phyloP scores from a whole-genome alignment of 2,329 filamentous ascomycete species.

The Zymoseptoria crescenta region DNA sequence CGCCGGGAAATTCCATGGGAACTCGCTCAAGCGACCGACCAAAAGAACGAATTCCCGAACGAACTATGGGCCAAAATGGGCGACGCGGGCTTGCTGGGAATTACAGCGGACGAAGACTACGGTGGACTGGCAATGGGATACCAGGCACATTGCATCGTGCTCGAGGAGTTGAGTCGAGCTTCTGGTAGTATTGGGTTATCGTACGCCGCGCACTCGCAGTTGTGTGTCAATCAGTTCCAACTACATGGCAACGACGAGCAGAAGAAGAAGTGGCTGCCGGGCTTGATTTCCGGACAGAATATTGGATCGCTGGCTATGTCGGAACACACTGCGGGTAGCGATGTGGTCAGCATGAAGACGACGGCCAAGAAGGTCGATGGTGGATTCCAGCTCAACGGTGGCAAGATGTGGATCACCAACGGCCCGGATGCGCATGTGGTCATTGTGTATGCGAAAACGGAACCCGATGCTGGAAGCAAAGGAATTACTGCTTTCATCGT shows the following conservation, averaged over 20 bases:
- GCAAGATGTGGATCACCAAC: slow-evolving; percentile 99
- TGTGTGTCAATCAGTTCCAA: slow-evolving; percentile 94
- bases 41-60: slow-evolving; percentile 76
- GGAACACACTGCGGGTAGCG: slow-evolving; percentile 80
- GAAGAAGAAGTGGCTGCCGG: slow-evolving; percentile 72
- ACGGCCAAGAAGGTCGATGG: slow-evolving; percentile 73
- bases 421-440: slow-evolving; percentile 86
- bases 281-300: slow-evolving; percentile 68
- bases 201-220: slow-evolving; percentile 90
- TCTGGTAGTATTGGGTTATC: slow-evolving; percentile 74
- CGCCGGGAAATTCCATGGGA: slow-evolving; percentile 78
- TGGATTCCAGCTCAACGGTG: slow-evolving; percentile 77
- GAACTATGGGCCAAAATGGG: slow-evolving; percentile 93
- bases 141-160: slow-evolving; percentile 88
- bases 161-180: slow-evolving; percentile 89
- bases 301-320: slow-evolving; percentile 92
- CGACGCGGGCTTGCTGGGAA: slow-evolving; percentile 80
- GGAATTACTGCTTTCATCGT: slow-evolving; percentile 95
- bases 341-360: slow-evolving; percentile 94
- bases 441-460: slow-evolving; percentile 95
- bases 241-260: slow-evolving; percentile 75
- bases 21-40: slow-evolving; percentile 74
- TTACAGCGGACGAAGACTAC: slow-evolving; percentile 87
- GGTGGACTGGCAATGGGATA: slow-evolving; percentile 89
- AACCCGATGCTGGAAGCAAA: slow-evolving; percentile 69